Base-by-base conservation (phyloP, 768 basidiomycete species). In the Podaxis sp. region DNA sequence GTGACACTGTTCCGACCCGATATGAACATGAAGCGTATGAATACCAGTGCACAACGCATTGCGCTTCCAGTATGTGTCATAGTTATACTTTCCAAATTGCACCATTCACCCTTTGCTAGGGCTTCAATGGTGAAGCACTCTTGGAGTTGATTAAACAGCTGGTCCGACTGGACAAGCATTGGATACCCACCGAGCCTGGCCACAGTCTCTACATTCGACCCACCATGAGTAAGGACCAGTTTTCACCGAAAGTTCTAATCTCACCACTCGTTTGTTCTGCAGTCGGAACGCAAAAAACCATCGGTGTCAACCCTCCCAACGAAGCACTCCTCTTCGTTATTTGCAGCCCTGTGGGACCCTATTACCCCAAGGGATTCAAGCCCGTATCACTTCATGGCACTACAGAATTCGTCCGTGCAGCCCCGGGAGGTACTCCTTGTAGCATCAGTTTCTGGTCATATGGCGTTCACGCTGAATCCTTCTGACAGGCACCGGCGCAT, bases 11-110 rank as follows among this genome's bases (percentile, higher is more conserved):
- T 98, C 82, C 81, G 96, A 50, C 96, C 96, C 2, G 93, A 97
- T 75, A 93, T 93, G 92, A 97, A 98, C 77, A 96, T 98, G 94
- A 88, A 87, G 70, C 87, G 96, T 27, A 95, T 98, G 94, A 94
- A 93, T 76, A 83, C 66, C 51, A 93, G 90, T 69, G 95, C 96
- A 13, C 67, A 75, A 25, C 85, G 96, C 46, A 79, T 94, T 58
- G 92, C 90, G 19, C 72, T 93, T 52, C 91, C 91, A 9, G 91
- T 91, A 64, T 61, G 85, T 75, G 22, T n/a, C 61, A 6, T 49
- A 24, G 49, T 56, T 29, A 54, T 17, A 11, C 25, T 59, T n/a
- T 38, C 4, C 13, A 8, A 47, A 51, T 38, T 43, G 64, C 50
- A 19, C 36, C 25, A 54, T 11, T 62, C 11, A 52, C 59, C 63